These are phyloP conservation scores for Saccharomyces paradoxus DNA, from an alignment of 805 yeast species.

Conservation along the genomic window DNA sequence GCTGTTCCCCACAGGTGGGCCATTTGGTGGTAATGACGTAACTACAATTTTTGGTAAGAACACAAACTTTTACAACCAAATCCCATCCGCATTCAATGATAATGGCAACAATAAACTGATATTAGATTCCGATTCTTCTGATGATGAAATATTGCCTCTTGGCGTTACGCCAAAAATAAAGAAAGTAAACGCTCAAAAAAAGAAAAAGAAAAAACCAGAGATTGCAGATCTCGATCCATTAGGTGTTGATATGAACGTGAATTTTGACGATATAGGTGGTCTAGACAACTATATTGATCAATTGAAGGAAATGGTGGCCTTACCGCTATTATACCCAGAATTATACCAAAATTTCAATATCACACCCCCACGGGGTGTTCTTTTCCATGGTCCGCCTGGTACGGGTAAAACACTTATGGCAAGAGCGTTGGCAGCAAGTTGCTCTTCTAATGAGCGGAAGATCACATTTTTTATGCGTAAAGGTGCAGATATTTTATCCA, in stretches of 20 bases:
- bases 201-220: slow-evolving; percentile 42
- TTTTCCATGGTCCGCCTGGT: slow-evolving; percentile 98
- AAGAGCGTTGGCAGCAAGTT: slow-evolving; percentile 90
- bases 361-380: slow-evolving; percentile 94
- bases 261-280: slow-evolving; percentile 83
- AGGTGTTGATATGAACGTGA: slow-evolving; percentile 81
- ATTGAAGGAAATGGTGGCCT: slow-evolving; percentile 91
- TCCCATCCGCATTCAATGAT: slow-evolving; percentile 12
- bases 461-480: slow-evolving; percentile 96
- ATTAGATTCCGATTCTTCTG: slow-evolving; percentile 53
- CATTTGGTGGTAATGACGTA: slow-evolving; percentile 95
- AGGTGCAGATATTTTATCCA: slow-evolving; percentile 93
- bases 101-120: slow-evolving; percentile 24
- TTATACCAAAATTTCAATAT: slow-evolving; percentile 81
- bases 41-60: slow-evolving; percentile 71
- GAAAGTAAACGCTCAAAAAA: slow-evolving; percentile 29
- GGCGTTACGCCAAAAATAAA: slow-evolving; percentile 34
- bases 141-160: slow-evolving; percentile 47
- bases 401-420: slow-evolving; percentile 99
- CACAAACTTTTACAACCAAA: slow-evolving; percentile 33
- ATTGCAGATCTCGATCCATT: slow-evolving; percentile 89
- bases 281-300: slow-evolving; percentile 84
- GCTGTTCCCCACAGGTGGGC: slow-evolving; percentile 89
- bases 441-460: slow-evolving; percentile 74
- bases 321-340: slow-evolving; percentile 90